phyloP scores from a whole-genome alignment of 2,329 filamentous ascomycete genomes.

The Colletotrichum euphorbiae region DNA sequence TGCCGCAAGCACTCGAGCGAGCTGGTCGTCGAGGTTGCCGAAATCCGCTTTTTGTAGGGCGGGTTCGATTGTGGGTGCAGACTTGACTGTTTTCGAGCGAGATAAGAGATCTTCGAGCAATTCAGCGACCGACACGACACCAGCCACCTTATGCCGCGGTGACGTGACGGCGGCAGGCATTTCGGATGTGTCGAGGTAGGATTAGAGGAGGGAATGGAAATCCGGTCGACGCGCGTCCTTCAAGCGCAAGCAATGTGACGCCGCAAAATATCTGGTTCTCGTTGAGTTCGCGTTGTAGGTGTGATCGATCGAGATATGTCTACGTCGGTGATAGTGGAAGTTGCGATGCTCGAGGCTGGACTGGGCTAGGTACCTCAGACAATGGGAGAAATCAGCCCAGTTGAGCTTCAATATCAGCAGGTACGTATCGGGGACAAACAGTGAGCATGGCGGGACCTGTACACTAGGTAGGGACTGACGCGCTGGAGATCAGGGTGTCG shows the following conservation, averaged over 20 bases:
- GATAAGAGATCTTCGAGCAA: constrained; percentile 69
- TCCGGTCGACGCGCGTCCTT: not conserved
- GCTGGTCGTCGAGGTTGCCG: constrained; percentile 58
- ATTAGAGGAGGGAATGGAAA: not conserved
- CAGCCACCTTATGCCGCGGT: constrained; percentile 61
- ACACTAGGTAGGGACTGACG: too few species aligned
- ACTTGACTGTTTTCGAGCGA: constrained; percentile 70
- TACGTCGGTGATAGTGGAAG: too few species aligned
- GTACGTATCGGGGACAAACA: not conserved
- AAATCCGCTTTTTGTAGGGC: constrained; percentile 78
- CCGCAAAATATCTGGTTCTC: not conserved
- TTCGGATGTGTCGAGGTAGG: constrained; percentile 38
- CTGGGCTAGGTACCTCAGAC: too few species aligned
- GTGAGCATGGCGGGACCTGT: too few species aligned
- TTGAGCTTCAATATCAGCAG: too few species aligned
- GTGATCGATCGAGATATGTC: not conserved
- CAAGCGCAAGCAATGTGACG: constrained; percentile 1
- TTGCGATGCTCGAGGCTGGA: constrained; percentile 2
- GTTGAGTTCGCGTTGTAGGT: not conserved
- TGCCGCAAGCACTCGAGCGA: constrained; percentile 51
- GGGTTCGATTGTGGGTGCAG: constrained; percentile 74
- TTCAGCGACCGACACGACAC: constrained; percentile 63
- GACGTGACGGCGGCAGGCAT: constrained; percentile 63
- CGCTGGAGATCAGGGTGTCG: too few species aligned
- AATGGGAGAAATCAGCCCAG: constrained; percentile 13